Percentiles rank a stretch among this genome's conserved stretches.
These are phyloP conservation scores for Chaetomiaceae sp. DNA, from an alignment of 2,329 filamentous ascomycete species.

Conservation along the genomic window DNA sequence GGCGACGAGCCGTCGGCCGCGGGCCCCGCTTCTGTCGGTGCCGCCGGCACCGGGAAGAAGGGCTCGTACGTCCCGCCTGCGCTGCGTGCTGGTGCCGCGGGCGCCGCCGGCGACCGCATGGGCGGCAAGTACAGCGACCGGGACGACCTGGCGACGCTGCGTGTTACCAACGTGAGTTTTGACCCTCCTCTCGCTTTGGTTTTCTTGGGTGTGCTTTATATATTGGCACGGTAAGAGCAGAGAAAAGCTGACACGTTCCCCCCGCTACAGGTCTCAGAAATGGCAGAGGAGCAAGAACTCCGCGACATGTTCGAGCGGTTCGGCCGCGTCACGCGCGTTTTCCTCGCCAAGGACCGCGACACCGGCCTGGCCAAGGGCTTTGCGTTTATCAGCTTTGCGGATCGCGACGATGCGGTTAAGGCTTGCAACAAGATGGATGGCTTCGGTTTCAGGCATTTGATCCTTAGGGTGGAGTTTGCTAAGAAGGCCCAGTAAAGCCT, in stretches of 20 bases:
- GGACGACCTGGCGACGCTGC: constrained; percentile 91
- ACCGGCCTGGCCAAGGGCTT: constrained; percentile 97
- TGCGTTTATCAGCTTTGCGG: constrained; percentile 95
- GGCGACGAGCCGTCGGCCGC: constrained; percentile 43
- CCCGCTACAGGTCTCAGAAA: constrained; percentile 72
- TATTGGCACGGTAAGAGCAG: too few relatives aligned
- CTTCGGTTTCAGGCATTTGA: constrained; percentile 83
- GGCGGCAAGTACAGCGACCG: constrained; percentile 80
- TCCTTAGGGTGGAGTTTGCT: constrained; percentile 81
- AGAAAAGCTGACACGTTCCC: not conserved
- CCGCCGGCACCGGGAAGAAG: constrained; percentile 61
- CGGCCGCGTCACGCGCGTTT: constrained; percentile 93
- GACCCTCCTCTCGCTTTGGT: not conserved
- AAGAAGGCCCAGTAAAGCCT: constrained; percentile 56
- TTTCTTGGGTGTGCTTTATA: too few relatives aligned
- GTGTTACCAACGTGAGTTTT: constrained; percentile 87
- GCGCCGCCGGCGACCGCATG: constrained; percentile 72
- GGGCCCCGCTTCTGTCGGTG: constrained; percentile 48
- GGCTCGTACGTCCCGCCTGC: constrained; percentile 92
- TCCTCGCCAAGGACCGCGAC: constrained; percentile 95
- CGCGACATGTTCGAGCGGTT: constrained; percentile 98
- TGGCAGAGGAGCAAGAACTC: constrained; percentile 92
- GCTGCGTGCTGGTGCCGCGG: constrained; percentile 62
- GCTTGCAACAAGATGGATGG: constrained; percentile 98
- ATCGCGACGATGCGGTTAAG: constrained; percentile 81